Conservation (phyloP, 2,329 filamentous ascomycete genomes). For the Beauveria bassiana region DNA sequence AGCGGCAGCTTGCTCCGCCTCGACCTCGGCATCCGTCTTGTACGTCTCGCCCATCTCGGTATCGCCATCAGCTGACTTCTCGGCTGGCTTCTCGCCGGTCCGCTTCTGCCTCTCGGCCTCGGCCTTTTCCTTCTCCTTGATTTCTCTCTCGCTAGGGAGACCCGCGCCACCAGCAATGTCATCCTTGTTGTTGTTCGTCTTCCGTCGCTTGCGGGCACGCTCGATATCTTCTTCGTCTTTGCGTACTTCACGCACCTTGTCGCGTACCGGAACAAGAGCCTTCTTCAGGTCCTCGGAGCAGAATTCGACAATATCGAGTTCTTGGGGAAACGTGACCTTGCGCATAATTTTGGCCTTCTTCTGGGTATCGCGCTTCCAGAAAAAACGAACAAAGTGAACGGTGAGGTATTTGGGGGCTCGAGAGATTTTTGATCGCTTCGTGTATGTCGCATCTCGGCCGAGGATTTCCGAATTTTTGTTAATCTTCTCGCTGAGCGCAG, state of each 20-base stretch:
- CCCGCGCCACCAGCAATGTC: conserved; percentile 40
- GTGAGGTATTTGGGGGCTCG: conserved; percentile 91
- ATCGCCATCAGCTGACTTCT: conserved; percentile 49
- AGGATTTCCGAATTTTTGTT: conserved; percentile 80
- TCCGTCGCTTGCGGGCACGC: conserved; percentile 85
- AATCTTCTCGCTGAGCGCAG: conserved; percentile 76
- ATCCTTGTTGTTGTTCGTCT: conserved; percentile 48
- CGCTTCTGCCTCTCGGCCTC: conserved; percentile 40
- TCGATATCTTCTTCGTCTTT: conserved; percentile 95
- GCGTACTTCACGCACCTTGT: conserved; percentile 89
- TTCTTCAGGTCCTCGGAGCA: conserved; percentile 84
- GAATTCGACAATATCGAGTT: conserved; percentile 89
- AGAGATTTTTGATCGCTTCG: conserved; percentile 83
- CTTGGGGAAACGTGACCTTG: conserved; percentile 92
- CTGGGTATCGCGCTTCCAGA: conserved; percentile 90
- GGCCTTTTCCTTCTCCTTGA: conserved; percentile 42
- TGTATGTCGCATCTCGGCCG: conserved; percentile 74
- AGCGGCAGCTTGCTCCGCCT: conserved; percentile 71
- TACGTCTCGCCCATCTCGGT: conserved; percentile 68
- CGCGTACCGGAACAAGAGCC: conserved; percentile 81
- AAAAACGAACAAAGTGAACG: conserved; percentile 96
- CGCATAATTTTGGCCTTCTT: conserved; percentile 99
- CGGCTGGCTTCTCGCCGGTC: conserved; percentile 26
- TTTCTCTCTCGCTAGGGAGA: conserved; percentile 42
- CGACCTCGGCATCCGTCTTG: conserved; percentile 91